Base-by-base conservation (phyloP, 1,139 yeast species). In the Scheffersomyces segobiensis region DNA sequence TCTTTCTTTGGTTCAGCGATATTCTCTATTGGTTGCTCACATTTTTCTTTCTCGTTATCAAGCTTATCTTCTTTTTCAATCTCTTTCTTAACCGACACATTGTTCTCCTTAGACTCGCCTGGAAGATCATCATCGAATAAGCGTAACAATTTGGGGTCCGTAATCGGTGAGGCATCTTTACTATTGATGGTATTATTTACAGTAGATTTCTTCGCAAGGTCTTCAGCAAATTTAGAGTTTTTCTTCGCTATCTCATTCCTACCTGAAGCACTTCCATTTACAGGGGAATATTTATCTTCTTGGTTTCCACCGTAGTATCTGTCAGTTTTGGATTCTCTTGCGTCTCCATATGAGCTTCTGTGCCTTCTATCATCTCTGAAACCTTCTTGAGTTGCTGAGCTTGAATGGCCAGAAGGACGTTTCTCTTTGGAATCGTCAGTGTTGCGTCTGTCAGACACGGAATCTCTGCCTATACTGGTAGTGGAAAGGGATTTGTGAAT, bases 111-210 rank as follows among this genome's bases (percentile, higher is more conserved):
- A 6, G 18, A 8, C n/a, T 47, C 46, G 22, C 6, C 50, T 12
- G 20, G 22, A 7, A 58, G 59, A 19, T 63, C 67, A 47, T 64
- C 67, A 50, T 65, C 67, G 57, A 65, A 65, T 14, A 65, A 56
- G 56, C 63, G 63, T 21, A 55, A 54, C 50, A 63, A 55, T 49
- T 63, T 64, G 2, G 60, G 56, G 47, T 63, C 63, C 6, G 63
- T 61, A 46, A 59, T 60, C 12, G 55, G 49, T 12, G 49, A 19
- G 14, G 53, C n/a, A 26, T 22, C 39, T 51, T 52, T 39, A 17
- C 14, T 26, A 32, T 20, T 49, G 22, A 19, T n/a, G 3, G 24
- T 24, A 22, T 32, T 14, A 32, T 26, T 24, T 19, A 24, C 50
- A 20, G 49, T 19, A 10, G n/a, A 20, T 7, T 19, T 21, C 10